phyloP scores from a whole-genome alignment of 371 early-diverging fungal genomes.

The Rhizomucor pusillus region DNA sequence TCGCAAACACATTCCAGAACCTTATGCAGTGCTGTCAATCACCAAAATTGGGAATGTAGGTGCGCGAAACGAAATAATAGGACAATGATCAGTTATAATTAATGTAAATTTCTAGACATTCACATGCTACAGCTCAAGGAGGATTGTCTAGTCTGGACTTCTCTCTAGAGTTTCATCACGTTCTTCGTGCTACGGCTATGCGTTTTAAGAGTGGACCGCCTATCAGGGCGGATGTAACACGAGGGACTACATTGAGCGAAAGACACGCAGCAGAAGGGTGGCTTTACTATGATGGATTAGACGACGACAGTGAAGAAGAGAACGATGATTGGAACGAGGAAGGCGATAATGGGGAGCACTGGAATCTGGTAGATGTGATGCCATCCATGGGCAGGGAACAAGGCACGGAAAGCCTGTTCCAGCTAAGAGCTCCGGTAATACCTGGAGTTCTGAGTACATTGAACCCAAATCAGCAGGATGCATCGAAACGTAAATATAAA shows the following conservation, averaged over 20 bases:
- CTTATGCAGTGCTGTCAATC: constrained; percentile 69
- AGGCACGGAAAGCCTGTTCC: constrained; percentile 32
- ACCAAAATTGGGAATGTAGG: constrained; percentile 61
- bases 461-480: too few relatives aligned
- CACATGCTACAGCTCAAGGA: constrained; percentile 31
- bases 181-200: constrained; percentile 31
- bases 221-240: constrained; percentile 6
- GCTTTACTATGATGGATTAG: constrained; percentile 14
- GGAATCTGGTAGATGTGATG: constrained; percentile 51
- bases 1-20: constrained; percentile 71
- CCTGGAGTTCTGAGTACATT: constrained; percentile 25
- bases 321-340: constrained; percentile 14
- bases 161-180: constrained; percentile 36
- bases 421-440: constrained; percentile 33
- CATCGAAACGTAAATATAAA: too few relatives aligned
- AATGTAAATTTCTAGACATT: constrained; percentile 20
- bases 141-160: constrained; percentile 29
- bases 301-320: constrained; percentile 21
- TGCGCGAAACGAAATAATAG: constrained; percentile 1
- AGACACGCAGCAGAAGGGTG: constrained; percentile 8
- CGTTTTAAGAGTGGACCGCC: constrained; percentile 19
- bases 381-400: constrained; percentile 30
- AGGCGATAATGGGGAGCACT: constrained; percentile 21
- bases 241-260: constrained; percentile 13
- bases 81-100: not conserved